Evolutionary conservation across 1,139 yeast species (phyloP).

Genomic region (Starmera stellimalicola): DNA sequence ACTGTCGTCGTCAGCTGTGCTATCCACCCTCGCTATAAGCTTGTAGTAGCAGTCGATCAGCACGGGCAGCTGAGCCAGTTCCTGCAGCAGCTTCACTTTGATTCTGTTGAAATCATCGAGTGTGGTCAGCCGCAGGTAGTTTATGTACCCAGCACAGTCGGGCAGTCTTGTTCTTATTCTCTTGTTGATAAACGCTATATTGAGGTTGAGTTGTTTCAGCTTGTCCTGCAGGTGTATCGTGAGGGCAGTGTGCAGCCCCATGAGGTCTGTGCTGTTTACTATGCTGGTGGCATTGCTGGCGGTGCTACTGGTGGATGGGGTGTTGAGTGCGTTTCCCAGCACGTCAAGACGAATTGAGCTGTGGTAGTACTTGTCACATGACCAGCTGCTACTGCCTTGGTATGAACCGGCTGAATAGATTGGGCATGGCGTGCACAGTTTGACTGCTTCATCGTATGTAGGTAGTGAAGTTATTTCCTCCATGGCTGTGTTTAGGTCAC

Average conservation of each 20-base stretch:
- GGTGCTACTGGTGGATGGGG: not conserved
- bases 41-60: not conserved
- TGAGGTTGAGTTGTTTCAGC: constrained; percentile 11
- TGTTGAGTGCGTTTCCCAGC: not conserved
- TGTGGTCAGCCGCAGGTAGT: constrained; percentile 10
- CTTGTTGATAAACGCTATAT: constrained; percentile 13
- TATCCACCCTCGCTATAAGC: too few relatives aligned
- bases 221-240: constrained; percentile 11
- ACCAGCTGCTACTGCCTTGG: constrained; percentile 3
- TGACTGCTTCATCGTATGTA: constrained; percentile 12
- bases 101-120: constrained; percentile 13
- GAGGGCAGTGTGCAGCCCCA: constrained; percentile 7
- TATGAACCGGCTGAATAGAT: constrained; percentile 5
- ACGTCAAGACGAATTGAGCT: not conserved
- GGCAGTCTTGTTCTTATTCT: constrained; percentile 8
- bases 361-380: not conserved
- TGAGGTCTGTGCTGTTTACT: constrained; percentile 8
- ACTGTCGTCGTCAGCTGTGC: too few relatives aligned
- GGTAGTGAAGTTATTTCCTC: constrained; percentile 7
- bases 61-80: constrained; percentile 1
- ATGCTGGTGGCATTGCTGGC: not conserved
- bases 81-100: constrained; percentile 5
- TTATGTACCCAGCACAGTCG: constrained; percentile 10
- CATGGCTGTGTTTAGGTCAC: not conserved
- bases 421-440: constrained; percentile 13